phyloP scores from a whole-genome alignment of 805 yeast genomes.

The Nakazawaea siamensis region DNA sequence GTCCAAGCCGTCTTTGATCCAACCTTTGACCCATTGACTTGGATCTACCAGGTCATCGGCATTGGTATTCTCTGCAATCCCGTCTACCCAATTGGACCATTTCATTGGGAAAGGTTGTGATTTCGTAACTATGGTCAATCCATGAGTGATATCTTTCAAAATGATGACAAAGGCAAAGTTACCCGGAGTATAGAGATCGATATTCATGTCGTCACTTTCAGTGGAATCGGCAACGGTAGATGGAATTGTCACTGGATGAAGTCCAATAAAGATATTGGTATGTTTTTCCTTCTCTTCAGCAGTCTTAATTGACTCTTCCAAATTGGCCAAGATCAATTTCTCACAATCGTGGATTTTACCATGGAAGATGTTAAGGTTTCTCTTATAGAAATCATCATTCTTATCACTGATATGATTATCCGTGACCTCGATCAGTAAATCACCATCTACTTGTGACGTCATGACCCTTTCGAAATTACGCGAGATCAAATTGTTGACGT shows the following conservation, averaged over 20 bases:
- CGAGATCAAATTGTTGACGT: conserved; percentile 38
- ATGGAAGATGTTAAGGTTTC: conserved; percentile 58
- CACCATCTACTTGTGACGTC: conserved; percentile 69
- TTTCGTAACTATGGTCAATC: conserved; percentile 61
- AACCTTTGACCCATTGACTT: conserved; percentile 72
- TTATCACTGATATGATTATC: conserved; percentile 35
- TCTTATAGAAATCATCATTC: conserved; percentile 15
- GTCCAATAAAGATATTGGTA: conserved; percentile 22
- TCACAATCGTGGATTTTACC: conserved; percentile 82
- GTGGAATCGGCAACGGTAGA: conserved; percentile 14
- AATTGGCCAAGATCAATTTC: conserved; percentile 79
- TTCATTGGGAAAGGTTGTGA: conserved; percentile 86
- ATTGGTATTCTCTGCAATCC: conserved; percentile 18
- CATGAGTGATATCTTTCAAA: conserved; percentile 72
- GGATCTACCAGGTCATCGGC: conserved; percentile 45
- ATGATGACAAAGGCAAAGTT: conserved; percentile 72
- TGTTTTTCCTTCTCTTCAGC: conserved; percentile 16
- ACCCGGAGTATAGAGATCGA: conserved; percentile 37
- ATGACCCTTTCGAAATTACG: conserved; percentile 54
- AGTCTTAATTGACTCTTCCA: conserved; percentile 63
- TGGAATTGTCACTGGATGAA: conserved; percentile 18
- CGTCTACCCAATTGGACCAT: conserved; percentile 93
- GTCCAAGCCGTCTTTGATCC: conserved; percentile 74
- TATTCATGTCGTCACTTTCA: conserved; percentile 25
- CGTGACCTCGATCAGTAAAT: conserved; percentile 51